A percentile compares a stretch with the other conserved stretches of the same genome.
phyloP scores from a whole-genome alignment of 2,329 filamentous ascomycete genomes.

The Escovopsis sp. region DNA sequence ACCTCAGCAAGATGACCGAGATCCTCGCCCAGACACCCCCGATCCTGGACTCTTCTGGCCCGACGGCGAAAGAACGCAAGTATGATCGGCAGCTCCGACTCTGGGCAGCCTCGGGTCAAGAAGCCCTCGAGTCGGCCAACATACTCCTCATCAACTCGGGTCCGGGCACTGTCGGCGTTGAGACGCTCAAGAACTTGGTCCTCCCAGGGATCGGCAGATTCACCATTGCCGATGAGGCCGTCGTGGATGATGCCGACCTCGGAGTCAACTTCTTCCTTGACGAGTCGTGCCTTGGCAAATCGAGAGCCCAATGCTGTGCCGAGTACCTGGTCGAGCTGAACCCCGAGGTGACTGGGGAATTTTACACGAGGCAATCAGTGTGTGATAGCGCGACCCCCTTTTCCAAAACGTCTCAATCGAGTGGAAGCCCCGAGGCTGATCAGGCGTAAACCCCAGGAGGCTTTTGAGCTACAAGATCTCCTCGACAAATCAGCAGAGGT shows the following conservation, averaged over 20 bases:
- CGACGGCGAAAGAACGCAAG: constrained; percentile 53
- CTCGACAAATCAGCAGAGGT: constrained; percentile 21
- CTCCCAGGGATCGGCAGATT: constrained; percentile 81
- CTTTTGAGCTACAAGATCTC: constrained; percentile 24
- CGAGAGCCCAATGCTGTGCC: constrained; percentile 63
- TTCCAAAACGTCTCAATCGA: not conserved
- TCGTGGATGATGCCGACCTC: constrained; percentile 68
- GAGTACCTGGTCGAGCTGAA: constrained; percentile 76
- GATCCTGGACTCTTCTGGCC: constrained; percentile 26
- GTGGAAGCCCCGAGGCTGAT: constrained; percentile 1
- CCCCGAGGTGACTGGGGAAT: constrained; percentile 74
- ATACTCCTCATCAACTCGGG: constrained; percentile 84
- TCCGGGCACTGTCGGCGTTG: constrained; percentile 73
- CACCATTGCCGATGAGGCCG: constrained; percentile 70
- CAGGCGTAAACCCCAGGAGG: constrained; percentile 9
- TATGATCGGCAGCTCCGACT: constrained; percentile 92
- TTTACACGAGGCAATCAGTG: constrained; percentile 35
- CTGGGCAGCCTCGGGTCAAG: constrained; percentile 87
- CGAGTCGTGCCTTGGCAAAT: constrained; percentile 58
- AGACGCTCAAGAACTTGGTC: constrained; percentile 94
- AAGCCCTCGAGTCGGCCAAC: constrained; percentile 77
- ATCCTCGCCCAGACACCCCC: constrained; percentile 17
- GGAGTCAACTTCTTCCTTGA: constrained; percentile 97
- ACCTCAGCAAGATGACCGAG: constrained; percentile 12
- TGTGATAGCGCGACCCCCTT: not conserved